Base-by-base conservation (phyloP, 257 asterid species). In the Leptodermis oblonga region DNA sequence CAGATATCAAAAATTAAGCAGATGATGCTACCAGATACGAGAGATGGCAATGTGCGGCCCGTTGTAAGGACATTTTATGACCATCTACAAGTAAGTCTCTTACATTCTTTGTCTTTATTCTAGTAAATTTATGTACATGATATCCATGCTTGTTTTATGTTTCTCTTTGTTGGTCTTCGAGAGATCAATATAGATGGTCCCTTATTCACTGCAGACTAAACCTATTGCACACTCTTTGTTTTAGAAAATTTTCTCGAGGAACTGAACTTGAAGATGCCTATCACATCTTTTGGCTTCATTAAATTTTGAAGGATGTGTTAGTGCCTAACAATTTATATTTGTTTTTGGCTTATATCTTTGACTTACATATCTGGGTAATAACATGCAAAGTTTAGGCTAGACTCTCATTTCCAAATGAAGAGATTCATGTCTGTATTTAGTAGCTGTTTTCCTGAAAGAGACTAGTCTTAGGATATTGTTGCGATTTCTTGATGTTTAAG, bases 1-100 rank as follows among this genome's bases (percentile, higher is more conserved):
- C 81, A 90, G 95, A 55, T 80, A 74, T 78, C 86, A 67, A 90
- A 88, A 86, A 80, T 81, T 74, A 88, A 88, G 81, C 92, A 88
- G 76, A 86, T 85, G 95, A 78, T 86, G 95, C 90, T 84, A 80
- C 83, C 87, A 63, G 95, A 86, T 65, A 73, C 85, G 60, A 76
- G 83, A 83, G 93, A 88, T 79, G 92, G 82, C 62, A 80, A 87
- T 31, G 80, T 82, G 62, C 85, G 95, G 77, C 88, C 94, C 73
- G 90, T 90, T 52, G 76, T 84, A 67, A 75, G 85, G 75, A 90
- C 89, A 68, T 87, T 90, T 75, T 90, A 83, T 72, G 95, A 85
- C 77, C 97, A 90, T 75, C 82, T 85, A 58, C 92, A 87, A 80
- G 95, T 86, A 84, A 78, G 70, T 65, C 53, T 51, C 53, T 56